Percentiles rank a stretch among this genome's conserved stretches.
Conservation (phyloP, 169 alveolate genomes). For the Cryptosporidium ryanae region DNA sequence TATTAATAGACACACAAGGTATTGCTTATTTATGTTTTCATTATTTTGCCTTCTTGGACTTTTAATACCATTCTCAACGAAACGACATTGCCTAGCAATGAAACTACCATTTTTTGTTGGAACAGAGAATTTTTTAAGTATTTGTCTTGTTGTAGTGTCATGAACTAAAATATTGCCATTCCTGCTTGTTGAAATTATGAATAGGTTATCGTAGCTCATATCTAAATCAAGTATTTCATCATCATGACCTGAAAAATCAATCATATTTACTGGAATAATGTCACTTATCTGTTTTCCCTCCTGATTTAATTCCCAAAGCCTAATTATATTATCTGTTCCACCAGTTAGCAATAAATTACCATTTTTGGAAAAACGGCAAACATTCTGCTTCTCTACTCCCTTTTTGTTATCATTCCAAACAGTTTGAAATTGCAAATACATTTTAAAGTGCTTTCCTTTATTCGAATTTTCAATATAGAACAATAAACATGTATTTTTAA, state of each 20-base stretch:
- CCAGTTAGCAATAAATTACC: constrained; percentile 55
- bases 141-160: constrained; percentile 33
- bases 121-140: constrained; percentile 43
- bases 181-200: constrained; percentile 44
- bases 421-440: constrained; percentile 62
- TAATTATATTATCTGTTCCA: constrained; percentile 54
- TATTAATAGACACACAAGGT: constrained; percentile 33
- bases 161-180: constrained; percentile 56
- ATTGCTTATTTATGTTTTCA: constrained; percentile 16
- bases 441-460: constrained; percentile 14
- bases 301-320: constrained; percentile 39
- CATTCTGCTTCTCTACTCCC: constrained; percentile 40
- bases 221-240: constrained; percentile 63
- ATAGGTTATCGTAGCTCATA: constrained; percentile 32
- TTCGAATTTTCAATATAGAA: constrained; percentile 22
- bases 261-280: constrained; percentile 24
- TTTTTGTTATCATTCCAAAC: constrained; percentile 46
- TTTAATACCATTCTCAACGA: constrained; percentile 39
- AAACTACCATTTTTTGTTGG: constrained; percentile 60
- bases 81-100: constrained; percentile 65
- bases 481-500: constrained; percentile 43
- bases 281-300: neutral
- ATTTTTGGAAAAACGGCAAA: constrained; percentile 56
- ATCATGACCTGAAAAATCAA: constrained; percentile 51
- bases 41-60: constrained; percentile 36